A percentile compares a stretch with the other conserved stretches of the same genome.
phyloP scores from a whole-genome alignment of 371 early-diverging fungal genomes.

The Blakeslea trispora region DNA sequence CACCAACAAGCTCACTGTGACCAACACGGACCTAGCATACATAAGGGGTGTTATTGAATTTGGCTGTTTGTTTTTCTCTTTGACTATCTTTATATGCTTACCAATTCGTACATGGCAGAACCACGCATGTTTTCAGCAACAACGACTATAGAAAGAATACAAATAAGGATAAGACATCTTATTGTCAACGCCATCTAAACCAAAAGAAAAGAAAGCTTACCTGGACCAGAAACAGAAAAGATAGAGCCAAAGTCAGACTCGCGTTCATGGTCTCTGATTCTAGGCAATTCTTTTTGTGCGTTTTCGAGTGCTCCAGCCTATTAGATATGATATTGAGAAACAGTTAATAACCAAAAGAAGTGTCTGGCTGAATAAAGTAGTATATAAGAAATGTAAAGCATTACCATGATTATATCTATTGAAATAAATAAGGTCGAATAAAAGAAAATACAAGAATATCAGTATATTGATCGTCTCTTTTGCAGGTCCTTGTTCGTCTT shows the following conservation, averaged over 20 bases:
- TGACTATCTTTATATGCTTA: slow-evolving; percentile 32
- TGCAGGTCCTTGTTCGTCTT: not conserved
- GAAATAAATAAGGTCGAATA: not conserved
- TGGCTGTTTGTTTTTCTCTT: too few species aligned
- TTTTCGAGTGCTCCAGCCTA: slow-evolving; percentile 87
- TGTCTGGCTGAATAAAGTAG: not conserved
- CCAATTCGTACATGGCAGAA: slow-evolving; percentile 99
- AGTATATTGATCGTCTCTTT: too few species aligned
- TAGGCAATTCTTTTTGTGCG: slow-evolving; percentile 74
- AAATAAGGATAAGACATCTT: not conserved
- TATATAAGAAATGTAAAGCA: not conserved
- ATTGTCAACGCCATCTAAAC: too few species aligned
- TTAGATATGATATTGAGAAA: not conserved
- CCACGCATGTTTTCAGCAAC: slow-evolving; percentile 99
- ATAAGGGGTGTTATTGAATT: not conserved
- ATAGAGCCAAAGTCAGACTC: slow-evolving; percentile 93
- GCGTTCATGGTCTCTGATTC: slow-evolving; percentile 86
- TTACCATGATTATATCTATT: slow-evolving; percentile 5
- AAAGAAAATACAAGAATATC: not conserved
- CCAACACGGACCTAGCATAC: slow-evolving; percentile 93
- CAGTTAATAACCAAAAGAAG: too few species aligned
- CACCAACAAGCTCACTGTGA: slow-evolving; percentile 97
- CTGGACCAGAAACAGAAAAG: slow-evolving; percentile 99
- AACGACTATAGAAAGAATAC: slow-evolving; percentile 70
- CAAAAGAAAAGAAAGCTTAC: slow-evolving; percentile 49